Evolutionary conservation across 768 basidiomycete genomes (phyloP).

Genomic region (Termitomyces sp.): DNA sequence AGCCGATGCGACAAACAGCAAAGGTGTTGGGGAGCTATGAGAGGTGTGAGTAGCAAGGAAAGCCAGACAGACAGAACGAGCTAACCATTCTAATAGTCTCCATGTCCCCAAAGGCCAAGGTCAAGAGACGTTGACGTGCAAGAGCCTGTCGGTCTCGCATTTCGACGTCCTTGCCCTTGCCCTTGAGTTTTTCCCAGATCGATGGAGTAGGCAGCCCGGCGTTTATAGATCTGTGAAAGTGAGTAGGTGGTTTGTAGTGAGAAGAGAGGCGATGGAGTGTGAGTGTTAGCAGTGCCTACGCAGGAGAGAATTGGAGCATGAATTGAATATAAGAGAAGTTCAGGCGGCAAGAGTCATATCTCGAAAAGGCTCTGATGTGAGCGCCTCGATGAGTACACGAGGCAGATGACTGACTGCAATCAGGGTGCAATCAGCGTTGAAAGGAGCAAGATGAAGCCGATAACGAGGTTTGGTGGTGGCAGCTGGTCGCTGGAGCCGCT

Average conservation of each 20-base stretch:
- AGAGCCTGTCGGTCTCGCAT: constrained; percentile 64
- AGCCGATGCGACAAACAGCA: constrained; percentile 41
- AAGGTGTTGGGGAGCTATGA: constrained; percentile 65
- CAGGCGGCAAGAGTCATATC: constrained; percentile 24
- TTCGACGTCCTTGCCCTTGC: constrained; percentile 67
- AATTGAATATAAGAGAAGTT: constrained; percentile 19
- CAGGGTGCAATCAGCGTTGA: constrained; percentile 16
- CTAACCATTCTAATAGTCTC: constrained; percentile 77
- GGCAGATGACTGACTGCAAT: constrained; percentile 32
- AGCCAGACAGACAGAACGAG: constrained; percentile 5
- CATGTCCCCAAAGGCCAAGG: constrained; percentile 80
- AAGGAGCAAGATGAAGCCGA: constrained; percentile 7
- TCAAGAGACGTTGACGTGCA: constrained; percentile 71
- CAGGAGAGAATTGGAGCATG: constrained; percentile 77
- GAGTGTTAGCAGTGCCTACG: constrained; percentile 45
- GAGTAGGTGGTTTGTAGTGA: constrained; percentile 25
- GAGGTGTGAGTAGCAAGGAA: constrained; percentile 10
- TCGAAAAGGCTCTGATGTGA: constrained; percentile 16
- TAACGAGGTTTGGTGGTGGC: not conserved
- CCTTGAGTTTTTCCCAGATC: constrained; percentile 69
- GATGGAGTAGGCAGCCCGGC: constrained; percentile 52
- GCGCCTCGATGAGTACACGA: constrained; percentile 56
- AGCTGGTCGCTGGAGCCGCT: not conserved
- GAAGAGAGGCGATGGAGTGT: constrained; percentile 20
- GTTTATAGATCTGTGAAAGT: constrained; percentile 53